A percentile compares a stretch with the other conserved stretches of the same genome.
Evolutionary conservation across 2,329 filamentous ascomycete species (phyloP).

Genomic region (Hypoxylon sp.): DNA sequence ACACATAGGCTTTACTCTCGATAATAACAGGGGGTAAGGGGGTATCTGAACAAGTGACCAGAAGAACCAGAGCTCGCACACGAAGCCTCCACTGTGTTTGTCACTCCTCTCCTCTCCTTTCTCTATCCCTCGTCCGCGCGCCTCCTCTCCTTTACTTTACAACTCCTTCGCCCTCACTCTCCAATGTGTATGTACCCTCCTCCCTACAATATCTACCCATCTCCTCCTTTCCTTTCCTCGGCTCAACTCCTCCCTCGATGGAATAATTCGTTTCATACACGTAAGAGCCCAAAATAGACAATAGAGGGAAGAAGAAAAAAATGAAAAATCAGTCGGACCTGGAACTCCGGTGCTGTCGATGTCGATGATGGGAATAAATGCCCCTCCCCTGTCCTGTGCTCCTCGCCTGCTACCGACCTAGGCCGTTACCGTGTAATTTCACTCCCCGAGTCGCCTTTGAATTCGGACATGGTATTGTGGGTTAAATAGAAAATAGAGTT

Average conservation of each 20-base stretch:
- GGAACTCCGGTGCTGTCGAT: constrained; percentile 30
- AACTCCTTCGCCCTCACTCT: background rate
- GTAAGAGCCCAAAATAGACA: constrained; percentile 8
- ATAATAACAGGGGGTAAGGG: constrained; percentile 9
- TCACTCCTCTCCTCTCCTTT: background rate
- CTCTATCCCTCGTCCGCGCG: background rate
- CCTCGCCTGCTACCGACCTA: constrained; percentile 28
- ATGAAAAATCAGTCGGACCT: constrained; percentile 33
- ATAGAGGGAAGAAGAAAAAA: constrained; percentile 16
- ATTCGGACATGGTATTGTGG: constrained; percentile 9
- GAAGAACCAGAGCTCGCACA: constrained; percentile 17
- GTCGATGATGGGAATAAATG: constrained; percentile 15
- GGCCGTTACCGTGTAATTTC: constrained; percentile 13
- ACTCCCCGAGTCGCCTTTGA: constrained; percentile 9
- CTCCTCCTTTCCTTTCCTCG: background rate
- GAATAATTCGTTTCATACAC: constrained; percentile 39
- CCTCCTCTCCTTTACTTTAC: background rate
- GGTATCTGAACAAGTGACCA: constrained; percentile 38
- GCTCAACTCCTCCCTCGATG: constrained; percentile 5
- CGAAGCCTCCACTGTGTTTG: constrained; percentile 16
- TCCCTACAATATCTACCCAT: background rate
- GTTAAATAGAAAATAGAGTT: constrained; percentile 5
- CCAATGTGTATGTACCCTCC: background rate
- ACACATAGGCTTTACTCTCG: background rate
- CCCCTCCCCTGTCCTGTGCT: constrained; percentile 29